Conservation (phyloP, 305 asterid species). For the Fraxinus dipetala region DNA sequence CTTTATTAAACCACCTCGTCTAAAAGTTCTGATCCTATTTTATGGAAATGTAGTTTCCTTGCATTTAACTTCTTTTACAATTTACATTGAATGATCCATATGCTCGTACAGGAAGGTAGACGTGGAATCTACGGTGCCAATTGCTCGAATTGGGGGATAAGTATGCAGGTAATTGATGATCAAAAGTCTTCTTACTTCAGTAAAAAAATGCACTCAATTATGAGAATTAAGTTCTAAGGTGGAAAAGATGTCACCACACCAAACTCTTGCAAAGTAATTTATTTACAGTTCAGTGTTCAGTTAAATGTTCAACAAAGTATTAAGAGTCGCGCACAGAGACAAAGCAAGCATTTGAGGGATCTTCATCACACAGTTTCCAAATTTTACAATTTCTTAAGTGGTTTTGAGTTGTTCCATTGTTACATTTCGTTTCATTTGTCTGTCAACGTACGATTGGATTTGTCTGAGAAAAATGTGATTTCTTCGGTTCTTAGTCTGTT, state of each 20-base stretch:
- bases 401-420: not conserved
- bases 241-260: not conserved
- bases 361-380: not conserved
- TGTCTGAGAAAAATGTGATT: not conserved
- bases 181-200: not conserved
- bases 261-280: not conserved
- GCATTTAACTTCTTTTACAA: not conserved
- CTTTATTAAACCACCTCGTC: not conserved
- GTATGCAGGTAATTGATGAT: slow-evolving; percentile 57
- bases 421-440: not conserved
- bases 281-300: not conserved
- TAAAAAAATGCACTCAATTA: not conserved
- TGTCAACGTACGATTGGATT: not conserved
- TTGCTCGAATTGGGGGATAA: slow-evolving; percentile 69
- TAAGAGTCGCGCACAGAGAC: not conserved
- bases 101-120: slow-evolving; percentile 47
- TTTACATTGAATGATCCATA: not conserved
- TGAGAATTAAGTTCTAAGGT: not conserved
- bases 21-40: not conserved
- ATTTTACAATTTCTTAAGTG: not conserved
- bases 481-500: not conserved
- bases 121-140: slow-evolving; percentile 82
- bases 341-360: not conserved
- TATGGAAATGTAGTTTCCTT: not conserved
- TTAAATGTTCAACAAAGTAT: not conserved